Conservation (phyloP, 345 rosid species). For the Camelina neglecta region DNA sequence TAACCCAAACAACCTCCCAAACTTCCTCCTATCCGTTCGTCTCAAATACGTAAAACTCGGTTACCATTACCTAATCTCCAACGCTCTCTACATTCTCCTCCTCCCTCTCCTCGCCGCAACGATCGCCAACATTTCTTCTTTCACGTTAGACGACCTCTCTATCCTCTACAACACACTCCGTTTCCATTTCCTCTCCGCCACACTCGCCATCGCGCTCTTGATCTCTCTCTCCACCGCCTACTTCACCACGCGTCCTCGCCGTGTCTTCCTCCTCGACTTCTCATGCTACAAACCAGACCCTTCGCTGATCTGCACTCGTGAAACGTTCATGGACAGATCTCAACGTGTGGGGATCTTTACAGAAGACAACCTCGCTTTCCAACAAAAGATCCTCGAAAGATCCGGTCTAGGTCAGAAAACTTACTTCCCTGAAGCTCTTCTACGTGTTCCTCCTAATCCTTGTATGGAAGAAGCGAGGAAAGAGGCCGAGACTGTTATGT, state of each 20-base stretch:
- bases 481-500: slow-evolving; percentile 53
- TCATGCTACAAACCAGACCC: slow-evolving; percentile 79
- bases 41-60: slow-evolving; percentile 86
- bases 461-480: slow-evolving; percentile 53
- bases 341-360: slow-evolving; percentile 51
- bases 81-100: slow-evolving; percentile 68
- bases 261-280: slow-evolving; percentile 70
- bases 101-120: slow-evolving; percentile 53
- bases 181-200: slow-evolving; percentile 57
- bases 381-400: slow-evolving; percentile 77
- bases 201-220: slow-evolving; percentile 52
- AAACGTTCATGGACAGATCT: slow-evolving; percentile 68
- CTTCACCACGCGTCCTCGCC: slow-evolving; percentile 75
- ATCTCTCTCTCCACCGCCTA: slow-evolving; percentile 68
- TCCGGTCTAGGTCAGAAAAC: slow-evolving; percentile 85
- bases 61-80: slow-evolving; percentile 81
- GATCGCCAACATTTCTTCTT: slow-evolving; percentile 60
- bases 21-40: slow-evolving; percentile 70
- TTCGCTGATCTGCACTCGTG: slow-evolving; percentile 56
- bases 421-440: slow-evolving; percentile 69
- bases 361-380: slow-evolving; percentile 69
- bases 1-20: slow-evolving; percentile 61
- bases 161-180: slow-evolving; percentile 59
- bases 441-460: slow-evolving; percentile 52
- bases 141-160: slow-evolving; percentile 51